Evolutionary conservation across 306 rosid species (phyloP), one percentile per base, ranked within the genome.

Genomic region (Rosa chinensis): DNA sequence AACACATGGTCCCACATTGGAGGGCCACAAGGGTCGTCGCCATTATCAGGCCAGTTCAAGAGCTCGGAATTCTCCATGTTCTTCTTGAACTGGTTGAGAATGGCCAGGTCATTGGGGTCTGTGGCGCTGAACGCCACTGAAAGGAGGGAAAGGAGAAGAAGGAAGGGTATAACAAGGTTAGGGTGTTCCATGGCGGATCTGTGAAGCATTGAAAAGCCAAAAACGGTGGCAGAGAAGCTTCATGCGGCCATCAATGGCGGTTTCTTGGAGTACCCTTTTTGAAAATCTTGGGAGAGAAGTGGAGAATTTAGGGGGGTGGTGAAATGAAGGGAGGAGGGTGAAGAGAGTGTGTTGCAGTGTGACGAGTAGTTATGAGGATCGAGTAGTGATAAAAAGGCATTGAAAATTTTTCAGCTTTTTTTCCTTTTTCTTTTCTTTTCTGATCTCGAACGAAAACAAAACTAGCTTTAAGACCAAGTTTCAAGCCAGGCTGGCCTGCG

Each of bases 21-120:
- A 42, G 47, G 70, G 7, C 91, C 96, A 37, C 99, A 96, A 4
- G 99, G 99, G 89, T 96, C 97, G 12, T 77, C 83, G 18, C 72
- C 82, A 9, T 70, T 62, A 10, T 73, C 85, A 2, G 98, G 97
- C 99, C 99, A 96, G 6, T 90, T 88, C 35, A 96, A 56, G 10
- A 91, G 93, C 68, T 89, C 88, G 0, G 99, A 89, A 64, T 93
- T 87, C 77, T 85, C 81, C 67, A 96, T 50, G 17, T 89, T 90
- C 28, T 86, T 84, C 37, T 77, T 86, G 80, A 96, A 88, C 70
- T 88, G 85, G 73, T 56, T 82, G 66, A 96, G 89, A 83, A 96
- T 78, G 42, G 77, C 85, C 7, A 83, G 76, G 79, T 96, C 99
- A 82, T 52, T 77, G 0, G 96, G 93, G 88, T 96, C 89, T 13